Conservation (phyloP, 169 alveolate genomes). For the Miamiensis avidus region DNA sequence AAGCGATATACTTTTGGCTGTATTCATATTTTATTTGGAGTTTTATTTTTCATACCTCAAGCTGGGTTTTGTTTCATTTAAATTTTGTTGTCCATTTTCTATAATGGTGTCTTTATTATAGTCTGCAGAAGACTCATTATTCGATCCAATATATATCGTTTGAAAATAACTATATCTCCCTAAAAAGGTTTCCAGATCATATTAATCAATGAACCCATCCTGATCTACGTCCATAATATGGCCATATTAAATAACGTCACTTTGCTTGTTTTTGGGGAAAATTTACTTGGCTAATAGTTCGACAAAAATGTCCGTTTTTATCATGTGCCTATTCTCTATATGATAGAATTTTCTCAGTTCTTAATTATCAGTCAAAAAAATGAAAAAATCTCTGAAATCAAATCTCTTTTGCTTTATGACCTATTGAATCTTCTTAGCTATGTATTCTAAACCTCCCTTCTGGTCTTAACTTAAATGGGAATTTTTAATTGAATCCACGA, state of each 20-base stretch:
- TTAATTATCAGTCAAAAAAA: neutral
- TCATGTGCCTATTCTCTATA: neutral
- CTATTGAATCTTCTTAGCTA: slow-evolving; percentile 21
- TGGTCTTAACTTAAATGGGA: slow-evolving; percentile 12
- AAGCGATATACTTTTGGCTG: too few species aligned
- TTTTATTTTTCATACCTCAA: too few species aligned
- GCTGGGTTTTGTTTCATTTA: too few species aligned
- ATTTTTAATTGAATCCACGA: slow-evolving; percentile 27
- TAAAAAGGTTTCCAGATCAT: slow-evolving; percentile 13
- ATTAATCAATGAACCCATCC: slow-evolving; percentile 19
- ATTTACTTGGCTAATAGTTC: neutral
- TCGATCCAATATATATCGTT: too few species aligned
- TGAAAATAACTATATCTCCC: slow-evolving; percentile 3
- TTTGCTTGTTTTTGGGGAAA: neutral
- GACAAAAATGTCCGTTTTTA: neutral
- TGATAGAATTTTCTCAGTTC: slow-evolving; percentile 9
- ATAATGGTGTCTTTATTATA: too few species aligned
- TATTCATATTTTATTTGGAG: too few species aligned
- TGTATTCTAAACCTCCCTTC: slow-evolving; percentile 22
- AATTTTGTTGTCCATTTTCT: too few species aligned
- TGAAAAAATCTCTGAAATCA: slow-evolving; percentile 3
- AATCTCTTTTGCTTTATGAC: slow-evolving; percentile 18
- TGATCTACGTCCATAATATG: slow-evolving; percentile 15
- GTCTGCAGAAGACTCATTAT: too few species aligned
- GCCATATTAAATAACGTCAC: neutral